These are phyloP conservation scores for Lasiosphaeria ovina DNA, from an alignment of 495 filamentous ascomycete species.

Conservation along the genomic window DNA sequence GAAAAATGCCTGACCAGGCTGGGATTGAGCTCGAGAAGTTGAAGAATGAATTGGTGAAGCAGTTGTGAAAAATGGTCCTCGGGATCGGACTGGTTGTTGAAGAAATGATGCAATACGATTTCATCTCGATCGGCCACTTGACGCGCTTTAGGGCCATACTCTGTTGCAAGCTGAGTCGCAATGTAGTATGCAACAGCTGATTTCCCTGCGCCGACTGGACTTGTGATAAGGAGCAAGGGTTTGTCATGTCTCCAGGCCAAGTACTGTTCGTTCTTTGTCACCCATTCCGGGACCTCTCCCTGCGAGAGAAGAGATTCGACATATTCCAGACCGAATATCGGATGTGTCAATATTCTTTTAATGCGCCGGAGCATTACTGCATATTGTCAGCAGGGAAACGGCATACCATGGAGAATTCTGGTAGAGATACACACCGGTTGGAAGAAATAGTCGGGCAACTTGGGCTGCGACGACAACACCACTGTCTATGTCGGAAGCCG, in stretches of 20 bases:
- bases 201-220: slow-evolving; percentile 7
- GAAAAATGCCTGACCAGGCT: slow-evolving; percentile 11
- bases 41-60: slow-evolving; percentile 15
- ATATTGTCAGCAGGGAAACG: neutral
- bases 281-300: neutral
- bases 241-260: neutral
- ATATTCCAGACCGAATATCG: slow-evolving; percentile 8
- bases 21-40: slow-evolving; percentile 14
- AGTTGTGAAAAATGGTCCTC: slow-evolving; percentile 8
- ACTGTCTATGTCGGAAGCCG: neutral
- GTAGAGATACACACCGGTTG: neutral
- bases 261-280: slow-evolving; percentile 4
- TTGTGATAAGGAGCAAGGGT: slow-evolving; percentile 5
- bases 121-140: slow-evolving; percentile 1
- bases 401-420: neutral
- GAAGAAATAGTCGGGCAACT: slow-evolving; percentile 7
- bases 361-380: slow-evolving; percentile 7
- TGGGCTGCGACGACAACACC: neutral
- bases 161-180: slow-evolving; percentile 1
- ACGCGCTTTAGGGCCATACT: slow-evolving; percentile 5
- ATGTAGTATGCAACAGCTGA: slow-evolving; percentile 1
- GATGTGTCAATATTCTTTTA: slow-evolving; percentile 6
- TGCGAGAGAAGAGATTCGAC: slow-evolving; percentile 7
- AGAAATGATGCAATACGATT: slow-evolving; percentile 13
- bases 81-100: slow-evolving; percentile 12